Base-by-base conservation (phyloP, 73 alveolate genomes). In the Blepharisma stoltei region DNA sequence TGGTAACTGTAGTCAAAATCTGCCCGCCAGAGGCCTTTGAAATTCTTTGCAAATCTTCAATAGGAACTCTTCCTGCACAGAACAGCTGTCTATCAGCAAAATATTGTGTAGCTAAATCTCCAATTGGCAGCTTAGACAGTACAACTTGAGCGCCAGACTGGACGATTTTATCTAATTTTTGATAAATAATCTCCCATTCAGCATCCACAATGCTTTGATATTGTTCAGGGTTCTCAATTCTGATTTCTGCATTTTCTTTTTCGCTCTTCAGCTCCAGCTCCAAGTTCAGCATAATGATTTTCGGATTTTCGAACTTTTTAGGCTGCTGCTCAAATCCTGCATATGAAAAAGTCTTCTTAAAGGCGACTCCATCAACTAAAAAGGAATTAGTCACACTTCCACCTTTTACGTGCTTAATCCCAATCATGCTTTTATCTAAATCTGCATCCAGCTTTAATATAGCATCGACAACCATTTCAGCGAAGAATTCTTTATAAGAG, bases 301-400 rank as follows among this genome's bases (percentile, higher is more conserved):
- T 95, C 6, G 99, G 98, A 81, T 93, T 75, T 49, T 82, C 89
- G 83, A 96, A 96, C 67, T 86, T 90, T 85, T 96, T 96, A 60
- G 98, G 98, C 83, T 96, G 96, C 85, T 96, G 92, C 80, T 96
- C 99, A 81, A 96, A 96, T n/a, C 99, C 99, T 67, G 98, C 98
- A 85, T 93, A 92, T 37, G 93, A 71, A 89, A 96, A 96, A 49
- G 98, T 95, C 81, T 96, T 96, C 90, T 95, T 96, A 93, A 96
- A 96, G 66, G 99, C 98, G 43, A 96, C 99, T 18, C 99, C 99
- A 52, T 92, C 95, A 75, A 94, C 93, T 9, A 94, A 67, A 60
- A 89, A 83, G 6, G 97, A 88, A 71, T 94, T 96, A 41, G 96
- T 87, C 76, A 90, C 88, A 7, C 94, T 80, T 25, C 98, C 98